phyloP scores from a whole-genome alignment of 768 basidiomycete genomes.

The Amanita brunnescens region DNA sequence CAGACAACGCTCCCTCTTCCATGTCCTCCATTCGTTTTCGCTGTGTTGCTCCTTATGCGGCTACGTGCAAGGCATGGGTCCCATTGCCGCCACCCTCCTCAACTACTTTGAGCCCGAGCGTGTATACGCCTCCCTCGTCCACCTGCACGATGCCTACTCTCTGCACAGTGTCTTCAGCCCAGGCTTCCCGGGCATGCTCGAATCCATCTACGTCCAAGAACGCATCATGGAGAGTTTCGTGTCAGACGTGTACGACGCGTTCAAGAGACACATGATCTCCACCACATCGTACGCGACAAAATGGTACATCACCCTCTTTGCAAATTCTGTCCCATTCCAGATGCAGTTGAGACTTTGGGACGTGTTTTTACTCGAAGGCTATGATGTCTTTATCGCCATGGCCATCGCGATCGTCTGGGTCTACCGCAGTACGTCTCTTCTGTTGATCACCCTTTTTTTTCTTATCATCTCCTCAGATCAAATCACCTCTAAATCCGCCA shows the following conservation, averaged over 20 bases:
- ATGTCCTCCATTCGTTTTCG: conserved; percentile 89
- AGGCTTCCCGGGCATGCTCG: conserved; percentile 92
- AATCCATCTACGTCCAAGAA: conserved; percentile 95
- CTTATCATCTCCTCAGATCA: conserved; percentile 45
- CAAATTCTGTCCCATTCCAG: conserved; percentile 93
- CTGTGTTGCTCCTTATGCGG: conserved; percentile 80
- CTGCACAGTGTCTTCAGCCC: conserved; percentile 88
- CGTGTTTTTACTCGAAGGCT: conserved; percentile 82
- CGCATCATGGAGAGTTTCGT: conserved; percentile 78
- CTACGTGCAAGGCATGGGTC: conserved; percentile 99
- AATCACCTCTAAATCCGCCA: conserved; percentile 69
- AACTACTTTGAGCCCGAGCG: conserved; percentile 91
- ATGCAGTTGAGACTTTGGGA: conserved; percentile 95
- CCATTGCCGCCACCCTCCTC: conserved; percentile 88
- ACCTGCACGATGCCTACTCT: conserved; percentile 81
- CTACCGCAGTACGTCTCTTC: conserved; percentile 57
- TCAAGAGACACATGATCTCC: conserved; percentile 83
- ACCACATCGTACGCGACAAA: conserved; percentile 96
- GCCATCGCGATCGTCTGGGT: conserved; percentile 88
- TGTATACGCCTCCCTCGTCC: conserved; percentile 75
- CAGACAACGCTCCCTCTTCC: conserved; percentile 92
- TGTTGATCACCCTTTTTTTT: not conserved
- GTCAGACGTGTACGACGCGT: conserved; percentile 82
- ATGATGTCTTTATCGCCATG: conserved; percentile 79
- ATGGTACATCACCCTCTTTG: conserved; percentile 98